Evolutionary conservation across 208 protist species (phyloP), one percentile per base, ranked within the genome.

Genomic region (Herpetomonas tarakana): DNA sequence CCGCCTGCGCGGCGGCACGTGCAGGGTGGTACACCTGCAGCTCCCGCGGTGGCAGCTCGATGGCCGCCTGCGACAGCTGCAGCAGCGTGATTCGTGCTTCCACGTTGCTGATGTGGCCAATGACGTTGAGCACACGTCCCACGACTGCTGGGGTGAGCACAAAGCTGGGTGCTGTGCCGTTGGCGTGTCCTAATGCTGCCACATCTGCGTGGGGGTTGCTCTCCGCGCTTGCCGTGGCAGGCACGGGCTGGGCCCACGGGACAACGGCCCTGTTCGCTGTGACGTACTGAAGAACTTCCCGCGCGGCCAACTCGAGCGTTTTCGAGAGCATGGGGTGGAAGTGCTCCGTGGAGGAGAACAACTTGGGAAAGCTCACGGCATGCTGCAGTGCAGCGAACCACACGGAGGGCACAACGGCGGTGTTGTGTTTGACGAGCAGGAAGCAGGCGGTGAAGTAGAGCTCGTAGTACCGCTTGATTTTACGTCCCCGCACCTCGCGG

Each of bases 191-290:
- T n/a, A n/a, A n/a, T n/a, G n/a, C n/a, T n/a, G n/a, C n/a, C n/a
- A n/a, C n/a, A n/a, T n/a, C n/a, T n/a, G n/a, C n/a, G n/a, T n/a
- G n/a, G n/a, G n/a, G n/a, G n/a, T n/a, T n/a, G n/a, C n/a, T n/a
- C n/a, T n/a, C n/a, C n/a, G n/a, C n/a, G n/a, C n/a, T n/a, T n/a
- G n/a, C n/a, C n/a, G n/a, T n/a, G n/a, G n/a, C n/a, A n/a, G n/a
- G n/a, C n/a, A n/a, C n/a, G n/a, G n/a, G n/a, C n/a, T n/a, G n/a
- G n/a, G n/a, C n/a, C n/a, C n/a, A n/a, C 0, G 14, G 47, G 2
- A 65, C 72, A 78, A 30, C 1, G 22, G 9, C 73, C 73, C 39
- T 30, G 49, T 50, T 79, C 74, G 26, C 58, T 26, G 29, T 66
- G 62, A 31, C 62, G 52, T 68, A 79, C n/a, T 39, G 29, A 25